phyloP scores from a whole-genome alignment of 2,329 filamentous ascomycete species.

The Thermothelomyces thermophilus region DNA sequence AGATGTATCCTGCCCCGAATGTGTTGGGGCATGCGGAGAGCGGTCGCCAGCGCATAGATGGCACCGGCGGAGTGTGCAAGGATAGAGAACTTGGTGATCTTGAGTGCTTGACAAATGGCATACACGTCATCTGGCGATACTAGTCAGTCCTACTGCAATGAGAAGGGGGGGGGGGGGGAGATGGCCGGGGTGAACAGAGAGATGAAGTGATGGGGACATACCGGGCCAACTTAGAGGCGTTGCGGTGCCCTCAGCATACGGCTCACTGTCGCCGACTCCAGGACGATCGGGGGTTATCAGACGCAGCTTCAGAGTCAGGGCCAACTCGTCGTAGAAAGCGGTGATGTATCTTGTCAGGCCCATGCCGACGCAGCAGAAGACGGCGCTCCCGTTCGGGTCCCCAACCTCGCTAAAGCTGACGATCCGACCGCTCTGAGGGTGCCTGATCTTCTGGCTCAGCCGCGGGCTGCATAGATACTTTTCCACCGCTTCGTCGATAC shows the following conservation, averaged over 20 bases:
- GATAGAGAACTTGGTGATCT: constrained; percentile 93
- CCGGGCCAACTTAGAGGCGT: constrained; percentile 92
- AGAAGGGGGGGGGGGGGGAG: not conserved
- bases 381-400: constrained; percentile 81
- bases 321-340: constrained; percentile 94
- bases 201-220: no score
- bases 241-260: constrained; percentile 72
- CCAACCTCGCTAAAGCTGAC: constrained; percentile 98
- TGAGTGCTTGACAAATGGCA: constrained; percentile 83
- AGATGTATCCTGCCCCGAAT: constrained; percentile 92
- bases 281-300: constrained; percentile 92
- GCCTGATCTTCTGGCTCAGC: constrained; percentile 78
- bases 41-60: constrained; percentile 95
- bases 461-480: constrained; percentile 77
- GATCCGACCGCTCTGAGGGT: constrained; percentile 76
- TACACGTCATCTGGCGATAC: constrained; percentile 67
- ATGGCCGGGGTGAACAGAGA: no score
- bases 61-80: constrained; percentile 93
- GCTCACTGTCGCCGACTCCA: constrained; percentile 85
- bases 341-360: constrained; percentile 92
- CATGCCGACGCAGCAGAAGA: constrained; percentile 98
- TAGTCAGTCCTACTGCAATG: not conserved
- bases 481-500: constrained; percentile 80
- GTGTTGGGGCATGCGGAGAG: constrained; percentile 90
- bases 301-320: constrained; percentile 76